Base-by-base conservation (phyloP, 768 basidiomycete species). In the Leccinellum rugosiceps region DNA sequence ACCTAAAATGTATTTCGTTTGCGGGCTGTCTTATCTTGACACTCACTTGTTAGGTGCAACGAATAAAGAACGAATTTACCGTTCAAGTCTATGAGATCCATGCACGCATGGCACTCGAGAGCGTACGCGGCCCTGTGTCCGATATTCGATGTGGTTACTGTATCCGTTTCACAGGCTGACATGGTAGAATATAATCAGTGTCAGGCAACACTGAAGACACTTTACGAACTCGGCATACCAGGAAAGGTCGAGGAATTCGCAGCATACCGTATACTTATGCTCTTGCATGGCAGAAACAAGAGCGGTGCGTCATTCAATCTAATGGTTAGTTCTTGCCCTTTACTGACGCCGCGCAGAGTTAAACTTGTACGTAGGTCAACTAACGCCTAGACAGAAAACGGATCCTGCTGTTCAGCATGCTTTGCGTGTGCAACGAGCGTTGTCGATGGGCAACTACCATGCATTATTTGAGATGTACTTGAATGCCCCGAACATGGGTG, bases 131-230 rank as follows among this genome's bases (percentile, higher is more conserved):
- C 58, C 46, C 45, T 57, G 32, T 23, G 43, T 51, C 28, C 17
- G 35, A 26, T 32, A 10, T 51, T 43, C 26, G 53, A 47, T 46
- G 31, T 35, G 50, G 61, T 67, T 50, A 44, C 61, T 66, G 58
- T 60, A 58, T 56, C 19, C 55, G 54, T 63, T 60, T 62, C 46
- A 30, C 74, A 99, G 96, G 84, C 81, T 68, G 97, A 99, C 73
- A 90, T 99, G 81, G 94, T 97, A 63, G 97, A 99, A 82, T 98
- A 96, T 71, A 98, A 97, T 73, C 92, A 95, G 73, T 99, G 97
- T 75, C 94, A 98, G 73, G 89, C 90, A 30, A 89, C 92, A 62
- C 77, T 98, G 45, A 89, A 88, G 67, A 82, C 83, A 51, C 83
- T 99, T 25, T 98, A 99, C 73, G 94, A 96, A 62, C 84, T 95